phyloP scores from a whole-genome alignment of 2,329 filamentous ascomycete genomes.

The Arthroderma sp. region DNA sequence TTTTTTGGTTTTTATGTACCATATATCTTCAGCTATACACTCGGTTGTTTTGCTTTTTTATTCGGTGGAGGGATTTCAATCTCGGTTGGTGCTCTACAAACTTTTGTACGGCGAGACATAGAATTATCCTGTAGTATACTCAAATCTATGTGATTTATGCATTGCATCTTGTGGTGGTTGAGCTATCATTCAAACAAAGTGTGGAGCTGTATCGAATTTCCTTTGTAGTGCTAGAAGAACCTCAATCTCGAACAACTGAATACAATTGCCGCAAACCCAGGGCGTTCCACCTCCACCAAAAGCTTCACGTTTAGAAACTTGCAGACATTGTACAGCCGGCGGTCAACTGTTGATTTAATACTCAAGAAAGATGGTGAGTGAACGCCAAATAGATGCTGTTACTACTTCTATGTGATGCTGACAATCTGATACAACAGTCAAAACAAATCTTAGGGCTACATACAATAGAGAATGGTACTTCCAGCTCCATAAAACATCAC shows the following conservation, averaged over 20 bases:
- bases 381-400: background rate
- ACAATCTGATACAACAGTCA: conserved; percentile 51
- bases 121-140: background rate
- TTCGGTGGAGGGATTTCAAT: background rate
- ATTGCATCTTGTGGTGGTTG: background rate
- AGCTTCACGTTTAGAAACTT: too few species aligned
- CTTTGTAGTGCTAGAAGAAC: background rate
- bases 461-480: conserved; percentile 71
- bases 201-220: background rate
- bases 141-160: background rate
- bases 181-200: background rate
- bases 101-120: background rate
- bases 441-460: conserved; percentile 96
- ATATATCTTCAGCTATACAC: conserved; percentile 3
- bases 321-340: too few species aligned
- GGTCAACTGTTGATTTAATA: too few species aligned
- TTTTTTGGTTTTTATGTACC: background rate
- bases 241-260: too few species aligned
- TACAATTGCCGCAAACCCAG: too few species aligned
- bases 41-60: background rate
- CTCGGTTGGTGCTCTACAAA: background rate
- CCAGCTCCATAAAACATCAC: conserved; percentile 6
- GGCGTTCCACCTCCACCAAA: too few species aligned
- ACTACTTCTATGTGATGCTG: background rate
- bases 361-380: background rate